A percentile compares a stretch with the other conserved stretches of the same genome.
phyloP scores from a whole-genome alignment of 2,329 filamentous ascomycete species.

The Aspergillus fijiensis region DNA sequence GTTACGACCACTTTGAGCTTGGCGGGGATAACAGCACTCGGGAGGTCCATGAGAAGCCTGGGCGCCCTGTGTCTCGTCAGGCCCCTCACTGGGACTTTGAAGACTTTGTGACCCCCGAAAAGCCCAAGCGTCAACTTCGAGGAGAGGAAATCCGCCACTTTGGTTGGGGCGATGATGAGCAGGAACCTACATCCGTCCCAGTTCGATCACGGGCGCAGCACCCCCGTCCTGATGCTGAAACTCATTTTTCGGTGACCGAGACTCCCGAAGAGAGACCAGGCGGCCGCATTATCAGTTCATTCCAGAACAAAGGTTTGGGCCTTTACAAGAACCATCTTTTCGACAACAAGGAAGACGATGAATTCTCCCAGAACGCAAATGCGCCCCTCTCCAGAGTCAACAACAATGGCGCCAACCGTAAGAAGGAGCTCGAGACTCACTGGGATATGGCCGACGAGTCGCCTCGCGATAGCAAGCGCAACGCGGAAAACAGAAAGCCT shows the following conservation, averaged over 20 bases:
- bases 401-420: slow-evolving; percentile 66
- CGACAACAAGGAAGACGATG: slow-evolving; percentile 54
- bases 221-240: slow-evolving; percentile 73
- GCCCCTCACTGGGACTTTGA: slow-evolving; percentile 81
- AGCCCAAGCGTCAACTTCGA: slow-evolving; percentile 64
- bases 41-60: slow-evolving; percentile 28
- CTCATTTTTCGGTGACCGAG: slow-evolving; percentile 82
- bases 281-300: slow-evolving; percentile 45
- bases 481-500: slow-evolving; percentile 43
- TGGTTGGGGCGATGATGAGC: slow-evolving; percentile 71
- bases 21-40: slow-evolving; percentile 31
- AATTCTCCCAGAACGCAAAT: slow-evolving; percentile 20
- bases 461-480: slow-evolving; percentile 37
- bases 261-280: slow-evolving; percentile 60
- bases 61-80: slow-evolving; percentile 49
- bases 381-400: slow-evolving; percentile 64
- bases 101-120: slow-evolving; percentile 81
- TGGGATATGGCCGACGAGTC: slow-evolving; percentile 69
- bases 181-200: slow-evolving; percentile 34
- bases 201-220: slow-evolving; percentile 61
- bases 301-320: slow-evolving; percentile 65
- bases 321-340: slow-evolving; percentile 78
- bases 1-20: slow-evolving; percentile 66
- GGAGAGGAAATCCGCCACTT: slow-evolving; percentile 72
- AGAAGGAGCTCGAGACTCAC: slow-evolving; percentile 74